Percentiles rank a stretch among this genome's conserved stretches.
phyloP scores from a whole-genome alignment of 169 alveolate species.

The Plasmodium sp. region DNA sequence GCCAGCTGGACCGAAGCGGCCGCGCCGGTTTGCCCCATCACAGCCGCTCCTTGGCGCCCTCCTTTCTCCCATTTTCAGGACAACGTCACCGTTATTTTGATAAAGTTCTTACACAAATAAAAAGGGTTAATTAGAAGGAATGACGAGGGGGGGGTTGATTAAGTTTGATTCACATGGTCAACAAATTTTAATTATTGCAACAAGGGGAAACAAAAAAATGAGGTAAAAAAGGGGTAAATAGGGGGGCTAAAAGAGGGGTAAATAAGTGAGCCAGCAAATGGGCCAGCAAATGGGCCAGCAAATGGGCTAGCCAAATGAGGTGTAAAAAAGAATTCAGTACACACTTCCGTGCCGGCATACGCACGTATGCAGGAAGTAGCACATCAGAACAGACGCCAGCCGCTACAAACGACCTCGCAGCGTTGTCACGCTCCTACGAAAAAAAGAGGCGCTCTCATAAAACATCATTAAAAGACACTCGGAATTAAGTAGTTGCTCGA shows the following conservation, averaged over 20 bases:
- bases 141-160: background rate
- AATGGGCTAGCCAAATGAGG: background rate
- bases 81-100: constrained; percentile 72
- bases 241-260: background rate
- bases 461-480: constrained; percentile 16
- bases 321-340: background rate
- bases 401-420: background rate
- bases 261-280: background rate
- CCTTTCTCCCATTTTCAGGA: background rate
- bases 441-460: background rate
- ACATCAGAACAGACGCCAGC: background rate
- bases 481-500: constrained; percentile 28
- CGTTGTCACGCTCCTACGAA: background rate
- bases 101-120: constrained; percentile 59
- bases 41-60: background rate
- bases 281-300: background rate
- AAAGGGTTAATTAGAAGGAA: constrained; percentile 18
- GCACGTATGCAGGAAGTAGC: background rate
- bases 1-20: background rate
- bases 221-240: background rate
- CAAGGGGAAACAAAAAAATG: constrained; percentile 3
- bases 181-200: constrained; percentile 47
- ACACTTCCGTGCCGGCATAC: background rate
- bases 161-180: constrained; percentile 19
- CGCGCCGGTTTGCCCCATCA: background rate